phyloP scores from a whole-genome alignment of 208 protist genomes.

The Lotmaria passim region DNA sequence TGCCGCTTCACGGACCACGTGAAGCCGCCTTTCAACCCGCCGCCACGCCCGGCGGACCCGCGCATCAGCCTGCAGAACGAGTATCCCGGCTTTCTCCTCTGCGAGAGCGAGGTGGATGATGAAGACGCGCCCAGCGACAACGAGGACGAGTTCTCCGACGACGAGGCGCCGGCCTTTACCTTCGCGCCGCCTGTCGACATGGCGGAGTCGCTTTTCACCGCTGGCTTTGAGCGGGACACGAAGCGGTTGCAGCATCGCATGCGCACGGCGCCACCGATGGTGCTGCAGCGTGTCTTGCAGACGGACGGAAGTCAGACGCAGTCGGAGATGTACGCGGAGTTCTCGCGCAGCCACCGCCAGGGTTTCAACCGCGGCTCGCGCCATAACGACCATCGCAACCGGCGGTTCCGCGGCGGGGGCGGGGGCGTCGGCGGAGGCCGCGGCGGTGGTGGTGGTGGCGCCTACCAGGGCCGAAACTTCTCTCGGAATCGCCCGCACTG shows the following conservation, averaged over 20 bases:
- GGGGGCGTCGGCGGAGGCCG: conserved; percentile 6
- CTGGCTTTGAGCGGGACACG: conserved; percentile 87
- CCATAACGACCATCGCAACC: conserved; percentile 14
- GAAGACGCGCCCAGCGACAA: conserved; percentile 85
- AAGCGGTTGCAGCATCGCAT: conserved; percentile 89
- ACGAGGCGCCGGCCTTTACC: conserved; percentile 88
- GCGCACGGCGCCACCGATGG: conserved; percentile 85
- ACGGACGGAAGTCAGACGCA: conserved; percentile 80
- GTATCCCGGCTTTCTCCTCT: conserved; percentile 89
- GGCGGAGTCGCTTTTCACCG: conserved; percentile 87
- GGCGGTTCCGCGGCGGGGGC: conserved; percentile 3
- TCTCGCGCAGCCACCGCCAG: conserved; percentile 7
- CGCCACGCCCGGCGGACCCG: conserved; percentile 86
- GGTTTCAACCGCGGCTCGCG: neutral
- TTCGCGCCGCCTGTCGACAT: conserved; percentile 87
- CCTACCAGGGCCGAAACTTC: conserved; percentile 24
- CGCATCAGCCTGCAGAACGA: conserved; percentile 87
- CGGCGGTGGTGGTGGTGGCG: neutral
- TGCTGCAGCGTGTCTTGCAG: conserved; percentile 75
- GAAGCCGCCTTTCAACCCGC: conserved; percentile 77
- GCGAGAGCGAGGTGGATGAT: conserved; percentile 88
- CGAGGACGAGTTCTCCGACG: conserved; percentile 90
- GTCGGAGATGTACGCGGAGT: conserved; percentile 73
- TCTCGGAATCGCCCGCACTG: conserved; percentile 9
- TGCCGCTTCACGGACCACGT: conserved; percentile 70